Percentiles rank a stretch among this genome's conserved stretches.
Evolutionary conservation across 352 stramenopile genomes (phyloP).

Genomic region (Blastocystis sp.): DNA sequence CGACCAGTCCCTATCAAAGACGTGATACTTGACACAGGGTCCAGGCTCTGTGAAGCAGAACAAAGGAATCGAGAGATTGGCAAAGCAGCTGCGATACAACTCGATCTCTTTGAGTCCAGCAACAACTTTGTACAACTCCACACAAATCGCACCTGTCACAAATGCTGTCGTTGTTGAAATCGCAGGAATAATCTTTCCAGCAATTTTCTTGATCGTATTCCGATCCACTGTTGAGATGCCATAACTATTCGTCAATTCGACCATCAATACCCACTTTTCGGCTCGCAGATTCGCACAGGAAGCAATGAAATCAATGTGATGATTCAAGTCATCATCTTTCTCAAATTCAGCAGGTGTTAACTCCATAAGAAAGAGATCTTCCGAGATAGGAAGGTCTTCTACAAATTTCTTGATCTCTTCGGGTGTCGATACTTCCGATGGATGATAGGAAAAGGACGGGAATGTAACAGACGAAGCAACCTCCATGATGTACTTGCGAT

Average conservation of each 20-base stretch:
- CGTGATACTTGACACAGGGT: not conserved
- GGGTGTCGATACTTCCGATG: too few relatives aligned
- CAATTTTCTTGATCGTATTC: slow-evolving; percentile 94
- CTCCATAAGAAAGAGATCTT: not conserved
- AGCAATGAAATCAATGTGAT: slow-evolving; percentile 92
- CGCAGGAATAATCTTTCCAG: slow-evolving; percentile 98
- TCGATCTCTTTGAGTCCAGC: not conserved
- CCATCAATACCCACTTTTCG: slow-evolving; percentile 13
- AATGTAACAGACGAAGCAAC: not conserved
- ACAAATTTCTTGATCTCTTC: not conserved
- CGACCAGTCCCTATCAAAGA: not conserved
- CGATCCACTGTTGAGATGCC: slow-evolving; percentile 92
- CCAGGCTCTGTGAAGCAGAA: slow-evolving; percentile 29
- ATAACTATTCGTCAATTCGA: slow-evolving; percentile 83
- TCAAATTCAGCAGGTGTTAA: slow-evolving; percentile 79
- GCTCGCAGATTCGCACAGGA: slow-evolving; percentile 84
- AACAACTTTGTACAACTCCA: not conserved
- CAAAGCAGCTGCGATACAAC: not conserved
- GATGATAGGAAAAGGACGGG: not conserved
- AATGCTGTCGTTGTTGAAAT: slow-evolving; percentile 98
- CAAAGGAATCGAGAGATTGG: slow-evolving; percentile 24
- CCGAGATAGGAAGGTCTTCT: not conserved
- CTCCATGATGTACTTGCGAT: not conserved
- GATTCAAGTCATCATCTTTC: slow-evolving; percentile 90
- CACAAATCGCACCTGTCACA: slow-evolving; percentile 75